These are phyloP conservation scores for Heliamphora ciliata DNA, from an alignment of 179 eudicot genomes.

Conservation along the genomic window DNA sequence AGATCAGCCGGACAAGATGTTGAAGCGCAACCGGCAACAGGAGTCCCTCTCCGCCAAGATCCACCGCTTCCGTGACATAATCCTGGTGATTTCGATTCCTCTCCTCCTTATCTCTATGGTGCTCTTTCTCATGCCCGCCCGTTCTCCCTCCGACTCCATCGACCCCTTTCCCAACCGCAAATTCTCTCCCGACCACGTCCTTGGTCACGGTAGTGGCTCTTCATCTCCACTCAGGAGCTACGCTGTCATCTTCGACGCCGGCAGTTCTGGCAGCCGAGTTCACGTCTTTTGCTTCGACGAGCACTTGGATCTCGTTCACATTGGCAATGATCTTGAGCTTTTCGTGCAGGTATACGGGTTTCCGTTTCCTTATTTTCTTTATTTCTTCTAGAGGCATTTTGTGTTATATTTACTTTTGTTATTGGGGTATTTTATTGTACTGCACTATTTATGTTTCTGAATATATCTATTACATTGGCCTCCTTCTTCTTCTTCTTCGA, in stretches of 20 bases:
- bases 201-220: neutral
- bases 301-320: slow-evolving; percentile 70
- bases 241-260: slow-evolving; percentile 90
- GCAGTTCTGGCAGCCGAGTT: slow-evolving; percentile 86
- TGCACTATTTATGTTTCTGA: no score
- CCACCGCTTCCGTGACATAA: slow-evolving; percentile 45
- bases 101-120: slow-evolving; percentile 48
- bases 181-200: slow-evolving; percentile 17
- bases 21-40: slow-evolving; percentile 43
- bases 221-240: slow-evolving; percentile 23
- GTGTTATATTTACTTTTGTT: neutral
- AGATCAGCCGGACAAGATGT: slow-evolving; percentile 38
- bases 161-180: slow-evolving; percentile 21
- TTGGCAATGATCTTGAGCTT: slow-evolving; percentile 79
- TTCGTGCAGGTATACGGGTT: slow-evolving; percentile 51
- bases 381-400: neutral
- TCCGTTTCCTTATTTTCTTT: neutral
- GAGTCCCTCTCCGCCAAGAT: slow-evolving; percentile 48
- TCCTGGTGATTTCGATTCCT: slow-evolving; percentile 57
- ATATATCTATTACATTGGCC: no score
- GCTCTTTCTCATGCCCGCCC: slow-evolving; percentile 45
- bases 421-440: no score
- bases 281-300: slow-evolving; percentile 78
- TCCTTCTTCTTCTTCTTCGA: no score
- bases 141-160: slow-evolving; percentile 14